Conservation (phyloP, 1,284 basidiomycete genomes). For the Stygiomarasmius scandens region DNA sequence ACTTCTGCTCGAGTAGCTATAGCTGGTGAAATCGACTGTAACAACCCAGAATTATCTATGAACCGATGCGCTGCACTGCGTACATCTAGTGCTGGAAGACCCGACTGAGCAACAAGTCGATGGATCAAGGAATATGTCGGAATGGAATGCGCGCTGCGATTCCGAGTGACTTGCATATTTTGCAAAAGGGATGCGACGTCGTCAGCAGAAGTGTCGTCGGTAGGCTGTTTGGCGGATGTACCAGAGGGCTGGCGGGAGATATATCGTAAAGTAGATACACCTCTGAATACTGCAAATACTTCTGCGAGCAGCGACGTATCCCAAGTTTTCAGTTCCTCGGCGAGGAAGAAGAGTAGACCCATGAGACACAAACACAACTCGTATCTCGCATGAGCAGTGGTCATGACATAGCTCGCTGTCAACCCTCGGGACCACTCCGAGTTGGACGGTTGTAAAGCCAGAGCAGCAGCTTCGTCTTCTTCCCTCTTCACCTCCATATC, state of each 20-base stretch:
- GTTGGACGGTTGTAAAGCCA: conserved; percentile 52
- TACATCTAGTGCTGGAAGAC: conserved; percentile 43
- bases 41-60: conserved; percentile 64
- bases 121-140: conserved; percentile 74
- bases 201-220: conserved; percentile 47
- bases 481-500: conserved; percentile 74
- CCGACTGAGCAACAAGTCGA: conserved; percentile 60
- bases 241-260: conserved; percentile 61
- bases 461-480: conserved; percentile 62
- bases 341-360: conserved; percentile 71
- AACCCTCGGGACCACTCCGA: conserved; percentile 67
- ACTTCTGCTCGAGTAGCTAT: conserved; percentile 70
- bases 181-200: conserved; percentile 68
- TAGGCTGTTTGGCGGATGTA: conserved; percentile 36
- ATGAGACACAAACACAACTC: conserved; percentile 69
- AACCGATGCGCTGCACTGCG: conserved; percentile 68
- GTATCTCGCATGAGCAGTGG: conserved; percentile 70
- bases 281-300: conserved; percentile 77
- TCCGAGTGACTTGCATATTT: conserved; percentile 70
- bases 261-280: conserved; percentile 66
- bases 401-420: conserved; percentile 60
- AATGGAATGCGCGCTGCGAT: conserved; percentile 42
- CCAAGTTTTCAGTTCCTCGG: conserved; percentile 62
- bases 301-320: conserved; percentile 69
- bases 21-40: conserved; percentile 65